Conservation (phyloP, 371 early-diverging fungal genomes). For the Mucor velutinosus region DNA sequence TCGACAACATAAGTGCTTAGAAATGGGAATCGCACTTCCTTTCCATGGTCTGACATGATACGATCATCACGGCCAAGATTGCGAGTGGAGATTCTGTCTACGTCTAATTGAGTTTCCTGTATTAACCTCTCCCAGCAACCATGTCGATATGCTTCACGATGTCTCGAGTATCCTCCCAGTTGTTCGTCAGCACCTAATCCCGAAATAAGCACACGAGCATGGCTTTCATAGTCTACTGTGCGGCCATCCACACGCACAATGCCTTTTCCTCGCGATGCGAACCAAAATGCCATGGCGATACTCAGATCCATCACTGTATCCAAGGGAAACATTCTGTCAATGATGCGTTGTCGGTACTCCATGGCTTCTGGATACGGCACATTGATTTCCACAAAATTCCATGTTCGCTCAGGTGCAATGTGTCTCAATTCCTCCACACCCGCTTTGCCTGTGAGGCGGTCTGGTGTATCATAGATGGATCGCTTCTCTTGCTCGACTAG, state of each 20-base stretch:
- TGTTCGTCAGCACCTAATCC: conserved; percentile 98
- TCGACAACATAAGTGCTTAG: conserved; percentile 73
- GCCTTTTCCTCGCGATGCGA: conserved; percentile 82
- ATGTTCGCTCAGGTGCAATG: conserved; percentile 70
- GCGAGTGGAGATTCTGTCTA: conserved; percentile 80
- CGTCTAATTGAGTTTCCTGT: conserved; percentile 82
- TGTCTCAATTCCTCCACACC: conserved; percentile 65
- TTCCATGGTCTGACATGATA: conserved; percentile 86
- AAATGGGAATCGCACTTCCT: conserved; percentile 92
- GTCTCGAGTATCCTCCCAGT: conserved; percentile 91
- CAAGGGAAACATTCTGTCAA: conserved; percentile 78
- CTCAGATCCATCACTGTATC: conserved; percentile 96
- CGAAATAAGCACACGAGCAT: conserved; percentile 80
- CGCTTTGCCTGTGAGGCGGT: conserved; percentile 79
- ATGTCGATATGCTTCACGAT: conserved; percentile 72
- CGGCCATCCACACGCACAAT: not conserved
- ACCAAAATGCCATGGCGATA: conserved; percentile 97
- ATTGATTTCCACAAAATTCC: conserved; percentile 91
- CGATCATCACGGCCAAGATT: conserved; percentile 95
- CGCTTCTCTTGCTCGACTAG: not conserved
- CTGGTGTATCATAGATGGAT: conserved; percentile 82
- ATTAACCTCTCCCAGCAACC: conserved; percentile 70
- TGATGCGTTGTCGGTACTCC: conserved; percentile 57
- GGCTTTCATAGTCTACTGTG: conserved; percentile 52
- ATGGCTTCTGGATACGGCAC: conserved; percentile 78